These are phyloP conservation scores for Leptographium radiaticola DNA, from an alignment of 2,329 filamentous ascomycete species.

Conservation along the genomic window DNA sequence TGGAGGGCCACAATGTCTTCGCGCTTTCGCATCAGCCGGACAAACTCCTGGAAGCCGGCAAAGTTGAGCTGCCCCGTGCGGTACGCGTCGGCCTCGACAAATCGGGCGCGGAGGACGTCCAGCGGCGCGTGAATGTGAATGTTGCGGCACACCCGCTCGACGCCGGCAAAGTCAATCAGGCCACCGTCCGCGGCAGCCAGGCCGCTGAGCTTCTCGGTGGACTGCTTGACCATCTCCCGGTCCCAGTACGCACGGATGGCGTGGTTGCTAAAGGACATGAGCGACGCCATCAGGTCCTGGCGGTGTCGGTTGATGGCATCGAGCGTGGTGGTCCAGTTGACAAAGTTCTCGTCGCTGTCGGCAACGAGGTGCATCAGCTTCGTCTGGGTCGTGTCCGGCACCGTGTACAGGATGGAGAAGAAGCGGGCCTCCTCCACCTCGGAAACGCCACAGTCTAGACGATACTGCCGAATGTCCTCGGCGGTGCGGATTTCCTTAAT, in stretches of 20 bases:
- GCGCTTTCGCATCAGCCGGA: slow-evolving; percentile 69
- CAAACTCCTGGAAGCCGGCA: slow-evolving; percentile 69
- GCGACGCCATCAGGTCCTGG: slow-evolving; percentile 77
- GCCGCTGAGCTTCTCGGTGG: slow-evolving; percentile 24
- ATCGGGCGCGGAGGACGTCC: slow-evolving; percentile 59
- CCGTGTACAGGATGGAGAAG: slow-evolving; percentile 81
- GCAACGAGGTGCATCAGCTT: slow-evolving; percentile 86
- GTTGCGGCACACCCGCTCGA: slow-evolving; percentile 74
- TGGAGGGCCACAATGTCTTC: slow-evolving; percentile 70
- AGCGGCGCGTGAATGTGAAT: slow-evolving; percentile 85
- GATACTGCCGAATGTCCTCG: slow-evolving; percentile 75
- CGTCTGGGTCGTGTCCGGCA: slow-evolving; percentile 65
- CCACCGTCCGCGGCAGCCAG: slow-evolving; percentile 41
- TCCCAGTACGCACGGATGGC: slow-evolving; percentile 79
- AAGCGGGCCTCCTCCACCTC: slow-evolving; percentile 57
- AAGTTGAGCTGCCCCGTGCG: slow-evolving; percentile 59
- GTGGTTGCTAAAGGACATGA: slow-evolving; percentile 74
- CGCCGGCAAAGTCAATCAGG: slow-evolving; percentile 62
- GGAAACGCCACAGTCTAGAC: slow-evolving; percentile 64
- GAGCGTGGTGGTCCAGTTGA: slow-evolving; percentile 72
- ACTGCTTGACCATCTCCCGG: slow-evolving; percentile 59
- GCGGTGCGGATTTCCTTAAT: slow-evolving; percentile 82
- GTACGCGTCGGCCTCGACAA: slow-evolving; percentile 57
- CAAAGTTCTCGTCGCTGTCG: slow-evolving; percentile 55
- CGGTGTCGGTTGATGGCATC: slow-evolving; percentile 75